A percentile compares a stretch with the other conserved stretches of the same genome.
Conservation (phyloP, 257 asterid genomes). For the Lantana camara region DNA sequence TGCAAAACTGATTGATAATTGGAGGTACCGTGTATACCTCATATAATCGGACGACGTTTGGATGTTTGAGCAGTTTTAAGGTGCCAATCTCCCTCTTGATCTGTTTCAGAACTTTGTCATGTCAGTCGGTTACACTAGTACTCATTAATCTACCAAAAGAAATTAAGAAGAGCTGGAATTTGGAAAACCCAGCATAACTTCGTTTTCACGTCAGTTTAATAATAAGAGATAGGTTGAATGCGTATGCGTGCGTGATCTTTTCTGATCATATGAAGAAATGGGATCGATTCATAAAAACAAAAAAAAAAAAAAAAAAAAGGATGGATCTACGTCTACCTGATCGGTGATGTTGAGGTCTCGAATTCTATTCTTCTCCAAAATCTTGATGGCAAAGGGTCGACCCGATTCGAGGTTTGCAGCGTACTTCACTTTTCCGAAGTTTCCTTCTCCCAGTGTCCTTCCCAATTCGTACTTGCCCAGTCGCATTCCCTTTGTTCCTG, state of each 20-base stretch:
- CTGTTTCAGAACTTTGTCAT: constrained; percentile 40
- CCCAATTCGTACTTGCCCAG: constrained; percentile 86
- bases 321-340: constrained; percentile 47
- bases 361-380: constrained; percentile 74
- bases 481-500: constrained; percentile 46
- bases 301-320: too few relatives aligned
- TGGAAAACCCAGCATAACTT: too few relatives aligned
- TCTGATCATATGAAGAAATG: too few relatives aligned
- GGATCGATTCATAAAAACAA: too few relatives aligned
- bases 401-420: constrained; percentile 68
- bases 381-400: constrained; percentile 71
- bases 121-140: too few relatives aligned
- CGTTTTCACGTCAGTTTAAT: too few relatives aligned
- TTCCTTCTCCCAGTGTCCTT: constrained; percentile 87
- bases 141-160: too few relatives aligned
- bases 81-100: constrained; percentile 95
- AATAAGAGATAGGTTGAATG: too few relatives aligned
- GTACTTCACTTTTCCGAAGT: constrained; percentile 86
- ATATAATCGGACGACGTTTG: constrained; percentile 82
- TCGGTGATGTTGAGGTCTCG: constrained; percentile 65
- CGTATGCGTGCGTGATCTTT: too few relatives aligned
- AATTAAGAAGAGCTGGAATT: too few relatives aligned
- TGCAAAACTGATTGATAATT: too few relatives aligned
- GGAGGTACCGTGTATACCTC: constrained; percentile 50
- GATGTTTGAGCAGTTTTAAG: constrained; percentile 88